Base-by-base conservation (phyloP, 768 basidiomycete genomes). In the Leccinum rimulosum region DNA sequence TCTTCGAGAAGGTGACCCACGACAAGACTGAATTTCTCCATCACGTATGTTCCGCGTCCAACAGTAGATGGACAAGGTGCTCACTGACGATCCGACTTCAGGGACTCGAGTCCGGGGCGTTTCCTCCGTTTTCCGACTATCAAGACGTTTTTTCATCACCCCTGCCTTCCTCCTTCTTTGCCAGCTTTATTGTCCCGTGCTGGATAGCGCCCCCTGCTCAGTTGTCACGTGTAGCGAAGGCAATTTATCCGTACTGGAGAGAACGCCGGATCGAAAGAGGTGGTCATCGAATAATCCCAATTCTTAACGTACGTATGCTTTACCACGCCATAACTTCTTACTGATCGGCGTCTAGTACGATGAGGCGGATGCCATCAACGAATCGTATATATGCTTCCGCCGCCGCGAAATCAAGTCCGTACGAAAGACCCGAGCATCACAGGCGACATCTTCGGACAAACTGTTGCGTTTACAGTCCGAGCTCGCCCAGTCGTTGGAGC, bases 351-450 rank as follows among this genome's bases (percentile, higher is more conserved):
- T 43, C 5, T 45, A 92, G 89, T 88, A 84, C 67, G 95, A 98
- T 71, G 95, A 98, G 75, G 82, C 89, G 19, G 94, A 97, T 71
- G 87, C 87, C 50, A 82, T 82, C 64, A 93, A 92, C 56, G 95
- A 96, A 66, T 95, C 96, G 0, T 98, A 98, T 63, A 90, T 98
- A 49, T 99, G 97, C 75, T 99, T 99, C 82, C 86, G 97, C 38
- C 83, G 95, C 60, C 88, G 95, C 56, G 96, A 98, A 71, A 88
- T 90, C 74, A 98, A 98, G 72, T 87, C 92, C 4, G 84, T 93
- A 49, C 87, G 97, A 61, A 98, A 98, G 77, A 98, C 96, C 9
- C 86, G 96, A 8, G 88, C 94, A 14, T 89, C 89, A 1, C 95
- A 98, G 68, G 87, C 86, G 10, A 89, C 90, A 1, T 93, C 88